Percentiles rank a stretch among this genome's conserved stretches.
Conservation (phyloP, 371 early-diverging fungal genomes). For the Apophysomyces sp. region DNA sequence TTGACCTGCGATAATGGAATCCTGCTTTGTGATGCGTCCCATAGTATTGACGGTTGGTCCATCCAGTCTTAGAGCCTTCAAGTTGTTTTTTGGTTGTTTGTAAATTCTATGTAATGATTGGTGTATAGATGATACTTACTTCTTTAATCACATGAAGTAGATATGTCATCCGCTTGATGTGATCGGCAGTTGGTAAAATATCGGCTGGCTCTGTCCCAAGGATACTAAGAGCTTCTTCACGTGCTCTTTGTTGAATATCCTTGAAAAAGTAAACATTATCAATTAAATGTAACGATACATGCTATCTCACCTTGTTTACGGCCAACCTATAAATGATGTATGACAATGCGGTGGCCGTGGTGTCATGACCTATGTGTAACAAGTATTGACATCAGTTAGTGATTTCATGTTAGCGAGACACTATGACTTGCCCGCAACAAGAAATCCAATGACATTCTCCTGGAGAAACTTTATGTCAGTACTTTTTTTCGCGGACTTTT, state of each 20-base stretch:
- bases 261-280: neutral
- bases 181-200: conserved; percentile 12
- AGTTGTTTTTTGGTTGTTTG: too few relatives aligned
- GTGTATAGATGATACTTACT: conserved; percentile 10
- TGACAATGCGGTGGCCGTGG: conserved; percentile 17
- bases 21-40: neutral
- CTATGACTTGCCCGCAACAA: conserved; percentile 26
- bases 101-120: too few relatives aligned
- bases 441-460: conserved; percentile 19
- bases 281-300: neutral
- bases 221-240: conserved; percentile 18
- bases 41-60: conserved; percentile 6
- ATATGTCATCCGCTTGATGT: conserved; percentile 13
- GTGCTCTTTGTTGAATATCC: conserved; percentile 28
- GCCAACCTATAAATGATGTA: conserved; percentile 22
- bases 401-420: conserved; percentile 11
- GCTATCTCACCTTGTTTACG: conserved; percentile 18
- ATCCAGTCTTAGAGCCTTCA: conserved; percentile 40
- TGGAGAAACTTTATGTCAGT: neutral
- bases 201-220: conserved; percentile 19
- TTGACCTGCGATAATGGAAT: conserved; percentile 8
- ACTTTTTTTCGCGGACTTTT: neutral
- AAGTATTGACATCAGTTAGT: neutral
- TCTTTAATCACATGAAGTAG: conserved; percentile 20
- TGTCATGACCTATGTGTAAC: conserved; percentile 13